These are phyloP conservation scores for Viola pubescens DNA, from an alignment of 441 rosid species.

Conservation along the genomic window DNA sequence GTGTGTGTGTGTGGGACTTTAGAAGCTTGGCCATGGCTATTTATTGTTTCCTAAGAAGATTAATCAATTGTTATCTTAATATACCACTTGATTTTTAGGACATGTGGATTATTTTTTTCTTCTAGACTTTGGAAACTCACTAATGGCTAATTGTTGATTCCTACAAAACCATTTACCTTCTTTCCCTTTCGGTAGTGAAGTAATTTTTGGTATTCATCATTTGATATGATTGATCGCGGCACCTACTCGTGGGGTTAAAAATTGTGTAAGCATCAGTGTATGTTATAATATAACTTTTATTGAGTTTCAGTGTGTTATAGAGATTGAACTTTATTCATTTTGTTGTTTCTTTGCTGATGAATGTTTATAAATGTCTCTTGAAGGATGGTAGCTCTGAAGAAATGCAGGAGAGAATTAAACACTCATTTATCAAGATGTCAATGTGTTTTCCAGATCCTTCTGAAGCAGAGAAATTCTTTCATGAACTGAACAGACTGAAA, in stretches of 20 bases:
- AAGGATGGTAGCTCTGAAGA: slow-evolving; percentile 57
- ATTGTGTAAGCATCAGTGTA: too few relatives aligned
- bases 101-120: not conserved
- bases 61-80: too few relatives aligned
- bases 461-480: slow-evolving; percentile 67
- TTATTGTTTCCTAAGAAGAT: too few relatives aligned
- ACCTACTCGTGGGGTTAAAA: too few relatives aligned
- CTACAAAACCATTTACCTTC: not conserved
- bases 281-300: not conserved
- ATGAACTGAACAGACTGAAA: slow-evolving; percentile 56
- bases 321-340: slow-evolving; percentile 2
- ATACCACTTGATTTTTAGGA: too few relatives aligned
- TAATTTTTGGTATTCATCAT: not conserved
- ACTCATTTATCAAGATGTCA: slow-evolving; percentile 59
- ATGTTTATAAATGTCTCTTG: slow-evolving; percentile 22
- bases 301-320: slow-evolving; percentile 1
- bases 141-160: not conserved
- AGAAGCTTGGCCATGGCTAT: too few relatives aligned
- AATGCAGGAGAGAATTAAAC: slow-evolving; percentile 35
- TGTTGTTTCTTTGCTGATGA: slow-evolving; percentile 9
- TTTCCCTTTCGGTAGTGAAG: not conserved
- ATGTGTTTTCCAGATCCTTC: slow-evolving; percentile 66
- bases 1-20: too few relatives aligned
- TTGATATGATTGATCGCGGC: too few relatives aligned
- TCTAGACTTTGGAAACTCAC: not conserved